Evolutionary conservation across 306 rosid genomes (phyloP), one percentile per base, ranked within the genome.

Genomic region (Quercus berberidifolia): DNA sequence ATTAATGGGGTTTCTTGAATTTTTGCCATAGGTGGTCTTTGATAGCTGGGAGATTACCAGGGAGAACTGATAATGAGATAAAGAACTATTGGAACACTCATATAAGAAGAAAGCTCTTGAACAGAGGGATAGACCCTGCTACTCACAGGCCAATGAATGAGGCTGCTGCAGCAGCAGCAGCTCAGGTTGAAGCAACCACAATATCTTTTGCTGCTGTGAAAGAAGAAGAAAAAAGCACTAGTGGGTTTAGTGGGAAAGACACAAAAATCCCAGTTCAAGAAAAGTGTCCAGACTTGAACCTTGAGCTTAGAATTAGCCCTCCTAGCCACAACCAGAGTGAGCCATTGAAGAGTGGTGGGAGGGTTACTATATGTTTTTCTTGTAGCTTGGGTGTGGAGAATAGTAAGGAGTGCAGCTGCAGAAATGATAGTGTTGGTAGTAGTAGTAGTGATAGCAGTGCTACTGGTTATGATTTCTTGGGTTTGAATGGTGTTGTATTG

Each of bases 51-150:
- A 89, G 99, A 82, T 87, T 96, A 38, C 97, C 99, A 0, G 99
- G 99, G 18, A 86, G 99, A 89, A 95, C 99, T 5, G 99, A 95
- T 80, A 96, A 96, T 76, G 99, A 96, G 89, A 96, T 96, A 68
- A 96, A 96, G 89, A 96, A 96, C 18, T 96, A 96, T 58, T 96
- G 99, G 99, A 96, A 96, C 74, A 96, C 99, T 23, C 99, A 96
- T 69, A 96, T 96, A 75, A 88, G 97, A 77, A 90, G 99, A 81
- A 96, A 96, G 92, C 99, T 96, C 54, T 17, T 96, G 83, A 96
- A 81, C 79, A 88, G 96, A 80, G 99, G 99, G 71, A 91, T 96
- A 33, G 99, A 96, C 85, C 99, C 99, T 20, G 86, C 94, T 31
- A 91, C 98, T 74, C 99, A 96, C 58, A 86, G 91, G 63, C 87